Evolutionary conservation across 495 filamentous ascomycete genomes (phyloP).

Genomic region (Penicillium pulvis): DNA sequence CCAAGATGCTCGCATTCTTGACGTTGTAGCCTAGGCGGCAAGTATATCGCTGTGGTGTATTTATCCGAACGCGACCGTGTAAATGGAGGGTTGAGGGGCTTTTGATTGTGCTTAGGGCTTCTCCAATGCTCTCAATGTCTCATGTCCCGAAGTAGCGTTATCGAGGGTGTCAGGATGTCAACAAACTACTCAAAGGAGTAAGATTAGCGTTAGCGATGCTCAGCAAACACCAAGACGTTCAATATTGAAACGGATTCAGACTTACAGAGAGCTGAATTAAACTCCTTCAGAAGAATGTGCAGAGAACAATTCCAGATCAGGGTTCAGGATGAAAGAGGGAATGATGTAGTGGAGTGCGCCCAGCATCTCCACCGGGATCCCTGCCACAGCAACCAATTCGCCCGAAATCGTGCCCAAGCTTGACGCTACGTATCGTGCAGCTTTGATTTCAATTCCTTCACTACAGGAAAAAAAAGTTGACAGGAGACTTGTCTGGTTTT

Average conservation of each 20-base stretch:
- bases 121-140: slow-evolving; percentile 10
- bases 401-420: slow-evolving; percentile 5
- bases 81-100: not conserved
- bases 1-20: slow-evolving; percentile 43
- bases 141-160: slow-evolving; percentile 17
- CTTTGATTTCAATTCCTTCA: not conserved
- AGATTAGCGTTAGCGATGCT: slow-evolving; percentile 15
- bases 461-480: not conserved
- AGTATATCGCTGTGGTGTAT: not conserved
- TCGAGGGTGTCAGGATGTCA: slow-evolving; percentile 31
- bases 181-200: slow-evolving; percentile 46
- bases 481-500: not conserved
- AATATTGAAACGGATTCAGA: not conserved
- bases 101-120: not conserved
- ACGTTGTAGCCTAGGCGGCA: slow-evolving; percentile 5
- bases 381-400: slow-evolving; percentile 42
- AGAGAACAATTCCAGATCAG: slow-evolving; percentile 10
- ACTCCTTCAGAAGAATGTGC: not conserved
- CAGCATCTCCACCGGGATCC: slow-evolving; percentile 36
- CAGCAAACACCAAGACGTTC: not conserved
- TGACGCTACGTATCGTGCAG: not conserved
- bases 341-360: slow-evolving; percentile 25
- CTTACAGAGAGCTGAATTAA: not conserved
- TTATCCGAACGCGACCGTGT: slow-evolving; percentile 12
- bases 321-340: slow-evolving; percentile 1